These are phyloP conservation scores for Camellia granthamiana DNA, from an alignment of 148 eudicot species.

Conservation along the genomic window DNA sequence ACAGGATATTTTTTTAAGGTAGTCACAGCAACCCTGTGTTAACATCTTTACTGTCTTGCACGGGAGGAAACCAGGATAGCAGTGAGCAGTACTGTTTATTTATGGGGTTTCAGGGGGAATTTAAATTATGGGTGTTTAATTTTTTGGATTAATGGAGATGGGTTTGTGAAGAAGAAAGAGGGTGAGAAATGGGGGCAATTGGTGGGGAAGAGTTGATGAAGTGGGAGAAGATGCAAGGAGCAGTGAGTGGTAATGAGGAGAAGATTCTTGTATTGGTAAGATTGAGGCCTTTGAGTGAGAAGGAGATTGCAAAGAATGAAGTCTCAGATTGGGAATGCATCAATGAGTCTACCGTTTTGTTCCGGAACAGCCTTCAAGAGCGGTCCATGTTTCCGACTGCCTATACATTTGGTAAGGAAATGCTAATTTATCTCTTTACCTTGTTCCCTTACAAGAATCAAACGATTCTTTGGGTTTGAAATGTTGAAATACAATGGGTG, in stretches of 20 bases:
- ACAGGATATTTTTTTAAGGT: slow-evolving; percentile 24
- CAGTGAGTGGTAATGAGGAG: slow-evolving; percentile 56
- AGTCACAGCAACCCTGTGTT: slow-evolving; percentile 12
- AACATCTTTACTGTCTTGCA: slow-evolving; percentile 25
- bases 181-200: slow-evolving; percentile 59
- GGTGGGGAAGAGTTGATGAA: slow-evolving; percentile 59
- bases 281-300: slow-evolving; percentile 84
- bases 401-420: slow-evolving; percentile 66
- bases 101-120: slow-evolving; percentile 19
- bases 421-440: neutral
- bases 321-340: slow-evolving; percentile 98
- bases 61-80: slow-evolving; percentile 17
- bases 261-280: slow-evolving; percentile 88
- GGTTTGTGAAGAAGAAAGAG: slow-evolving; percentile 15
- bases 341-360: slow-evolving; percentile 67
- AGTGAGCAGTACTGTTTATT: slow-evolving; percentile 16
- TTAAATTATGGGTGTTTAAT: slow-evolving; percentile 16
- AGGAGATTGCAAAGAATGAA: slow-evolving; percentile 63
- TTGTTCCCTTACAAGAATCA: neutral
- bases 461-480: neutral
- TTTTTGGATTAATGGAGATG: slow-evolving; percentile 19
- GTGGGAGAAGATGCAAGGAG: slow-evolving; percentile 48
- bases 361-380: slow-evolving; percentile 87
- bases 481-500: neutral
- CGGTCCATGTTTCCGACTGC: slow-evolving; percentile 81